Conservation (phyloP, 306 rosid species). For the Comarum palustre region DNA sequence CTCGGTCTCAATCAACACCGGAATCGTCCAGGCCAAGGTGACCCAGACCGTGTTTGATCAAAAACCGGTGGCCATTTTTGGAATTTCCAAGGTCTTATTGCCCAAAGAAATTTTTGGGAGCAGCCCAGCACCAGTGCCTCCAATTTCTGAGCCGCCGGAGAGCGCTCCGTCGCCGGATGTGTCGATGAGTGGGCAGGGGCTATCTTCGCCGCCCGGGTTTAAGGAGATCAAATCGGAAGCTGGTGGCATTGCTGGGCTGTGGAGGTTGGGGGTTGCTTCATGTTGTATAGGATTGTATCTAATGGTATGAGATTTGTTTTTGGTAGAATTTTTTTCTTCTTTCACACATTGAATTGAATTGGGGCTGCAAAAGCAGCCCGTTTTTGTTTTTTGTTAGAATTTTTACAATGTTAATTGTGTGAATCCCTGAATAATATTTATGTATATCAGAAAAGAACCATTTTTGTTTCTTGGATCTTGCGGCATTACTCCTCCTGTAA, state of each 20-base stretch:
- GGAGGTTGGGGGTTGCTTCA: constrained; percentile 36
- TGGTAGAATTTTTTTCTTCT: constrained; percentile 23
- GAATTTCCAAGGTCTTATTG: constrained; percentile 76
- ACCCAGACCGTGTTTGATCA: constrained; percentile 91
- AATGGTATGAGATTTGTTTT: constrained; percentile 55
- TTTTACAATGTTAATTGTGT: constrained; percentile 35
- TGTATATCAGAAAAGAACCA: constrained; percentile 31
- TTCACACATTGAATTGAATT: constrained; percentile 35
- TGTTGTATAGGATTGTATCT: constrained; percentile 77
- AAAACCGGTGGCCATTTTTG: constrained; percentile 89
- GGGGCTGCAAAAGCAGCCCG: constrained; percentile 20
- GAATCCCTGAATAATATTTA: constrained; percentile 31
- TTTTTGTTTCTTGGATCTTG: constrained; percentile 18
- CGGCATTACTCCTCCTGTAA: constrained; percentile 21
- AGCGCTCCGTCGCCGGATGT: constrained; percentile 50
- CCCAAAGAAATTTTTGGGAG: constrained; percentile 80
- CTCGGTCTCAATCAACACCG: constrained; percentile 73
- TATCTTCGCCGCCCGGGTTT: constrained; percentile 71
- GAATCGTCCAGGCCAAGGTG: constrained; percentile 68
- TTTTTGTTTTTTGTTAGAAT: constrained; percentile 19
- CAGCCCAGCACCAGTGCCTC: constrained; percentile 39
- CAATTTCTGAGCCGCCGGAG: constrained; percentile 42
- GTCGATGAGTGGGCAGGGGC: constrained; percentile 44
- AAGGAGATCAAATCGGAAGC: constrained; percentile 47
- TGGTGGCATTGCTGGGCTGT: constrained; percentile 24